Conservation (phyloP, 140 eudicot species). For the Cichorium intybus region DNA sequence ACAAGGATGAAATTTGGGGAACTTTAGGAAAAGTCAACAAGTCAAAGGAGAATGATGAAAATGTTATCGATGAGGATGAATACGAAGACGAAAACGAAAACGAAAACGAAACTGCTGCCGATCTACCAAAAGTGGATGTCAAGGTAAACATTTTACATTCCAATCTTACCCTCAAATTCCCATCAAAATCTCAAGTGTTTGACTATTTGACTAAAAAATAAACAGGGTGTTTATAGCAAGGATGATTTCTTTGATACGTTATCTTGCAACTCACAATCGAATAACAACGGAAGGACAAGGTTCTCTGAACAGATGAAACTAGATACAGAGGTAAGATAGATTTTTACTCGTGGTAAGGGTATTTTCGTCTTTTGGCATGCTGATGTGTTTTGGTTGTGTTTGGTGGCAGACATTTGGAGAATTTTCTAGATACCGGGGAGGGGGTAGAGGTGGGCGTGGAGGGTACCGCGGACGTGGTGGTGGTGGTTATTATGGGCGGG, state of each 20-base stretch:
- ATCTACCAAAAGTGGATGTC: constrained; percentile 46
- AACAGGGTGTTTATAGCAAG: constrained; percentile 73
- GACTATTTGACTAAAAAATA: not conserved
- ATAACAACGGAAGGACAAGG: constrained; percentile 50
- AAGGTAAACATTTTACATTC: constrained; percentile 56
- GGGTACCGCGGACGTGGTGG: constrained; percentile 60
- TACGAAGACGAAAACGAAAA: constrained; percentile 56
- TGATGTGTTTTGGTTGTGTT: constrained; percentile 13
- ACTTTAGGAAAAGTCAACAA: constrained; percentile 62
- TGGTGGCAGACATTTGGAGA: constrained; percentile 79
- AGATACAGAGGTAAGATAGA: constrained; percentile 58
- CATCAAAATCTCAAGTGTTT: not conserved
- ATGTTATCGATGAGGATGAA: constrained; percentile 49
- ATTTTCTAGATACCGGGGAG: constrained; percentile 65
- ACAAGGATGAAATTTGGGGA: constrained; percentile 93
- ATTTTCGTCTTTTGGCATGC: not conserved
- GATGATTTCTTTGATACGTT: constrained; percentile 82
- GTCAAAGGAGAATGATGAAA: constrained; percentile 44
- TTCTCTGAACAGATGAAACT: constrained; percentile 80
- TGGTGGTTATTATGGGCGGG: not conserved
- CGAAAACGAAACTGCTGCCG: constrained; percentile 53
- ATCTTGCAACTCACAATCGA: constrained; percentile 52
- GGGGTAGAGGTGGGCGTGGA: constrained; percentile 75
- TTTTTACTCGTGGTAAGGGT: not conserved
- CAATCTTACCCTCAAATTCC: not conserved